Conservation (phyloP, 352 stramenopile genomes). For the Blastocystis sp. region DNA sequence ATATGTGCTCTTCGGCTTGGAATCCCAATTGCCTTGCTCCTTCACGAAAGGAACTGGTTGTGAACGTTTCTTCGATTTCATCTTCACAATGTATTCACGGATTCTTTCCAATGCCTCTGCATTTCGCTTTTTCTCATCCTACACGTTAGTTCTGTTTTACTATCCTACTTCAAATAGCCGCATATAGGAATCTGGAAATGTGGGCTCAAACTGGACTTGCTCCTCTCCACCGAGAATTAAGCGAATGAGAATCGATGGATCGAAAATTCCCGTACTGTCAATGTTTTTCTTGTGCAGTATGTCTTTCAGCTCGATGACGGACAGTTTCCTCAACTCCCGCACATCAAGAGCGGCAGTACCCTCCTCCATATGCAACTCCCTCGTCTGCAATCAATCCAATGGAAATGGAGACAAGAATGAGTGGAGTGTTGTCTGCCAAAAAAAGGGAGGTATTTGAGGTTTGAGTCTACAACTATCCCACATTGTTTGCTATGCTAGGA, state of each 20-base stretch:
- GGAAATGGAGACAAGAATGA: too few relatives aligned
- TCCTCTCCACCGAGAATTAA: background rate
- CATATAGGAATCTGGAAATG: slow-evolving; percentile 8
- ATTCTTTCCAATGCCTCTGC: slow-evolving; percentile 2
- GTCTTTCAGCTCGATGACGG: slow-evolving; percentile 46
- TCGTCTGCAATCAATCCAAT: too few relatives aligned
- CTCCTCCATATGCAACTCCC: too few relatives aligned
- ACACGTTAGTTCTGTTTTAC: background rate
- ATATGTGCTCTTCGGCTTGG: too few relatives aligned
- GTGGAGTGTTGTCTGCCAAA: too few relatives aligned
- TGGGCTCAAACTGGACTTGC: background rate
- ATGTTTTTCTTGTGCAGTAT: slow-evolving; percentile 43
- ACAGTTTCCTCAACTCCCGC: background rate
- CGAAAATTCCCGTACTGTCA: slow-evolving; percentile 33
- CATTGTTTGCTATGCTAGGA: too few relatives aligned
- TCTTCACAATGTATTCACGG: background rate
- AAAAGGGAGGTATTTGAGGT: too few relatives aligned
- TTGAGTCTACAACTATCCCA: too few relatives aligned
- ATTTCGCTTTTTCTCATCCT: slow-evolving; percentile 40
- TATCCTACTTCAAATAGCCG: slow-evolving; percentile 31
- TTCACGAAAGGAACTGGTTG: background rate
- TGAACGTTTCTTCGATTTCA: background rate
- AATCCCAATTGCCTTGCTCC: background rate
- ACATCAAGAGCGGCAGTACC: too few relatives aligned
- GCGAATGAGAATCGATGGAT: background rate